These are phyloP conservation scores for Neocatenulostroma microsporum DNA, from an alignment of 2,329 filamentous ascomycete genomes.

Conservation along the genomic window DNA sequence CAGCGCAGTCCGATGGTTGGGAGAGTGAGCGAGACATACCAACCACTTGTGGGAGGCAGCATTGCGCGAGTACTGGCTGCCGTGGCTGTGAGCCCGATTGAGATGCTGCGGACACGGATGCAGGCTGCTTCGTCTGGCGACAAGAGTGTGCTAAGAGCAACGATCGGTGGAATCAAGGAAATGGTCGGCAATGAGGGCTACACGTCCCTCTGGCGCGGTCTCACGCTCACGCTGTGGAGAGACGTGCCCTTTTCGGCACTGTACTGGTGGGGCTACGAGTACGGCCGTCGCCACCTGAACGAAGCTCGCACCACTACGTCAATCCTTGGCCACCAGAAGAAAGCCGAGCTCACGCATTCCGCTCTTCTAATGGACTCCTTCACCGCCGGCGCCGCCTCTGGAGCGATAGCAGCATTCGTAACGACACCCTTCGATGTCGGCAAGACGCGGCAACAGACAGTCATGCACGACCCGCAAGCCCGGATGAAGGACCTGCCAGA, in stretches of 20 bases:
- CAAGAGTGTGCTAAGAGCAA: slow-evolving; percentile 68
- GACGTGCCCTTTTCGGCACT: slow-evolving; percentile 95
- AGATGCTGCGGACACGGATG: slow-evolving; percentile 87
- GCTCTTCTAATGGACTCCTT: slow-evolving; percentile 86
- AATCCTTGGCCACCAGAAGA: slow-evolving; percentile 16
- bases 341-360: slow-evolving; percentile 55
- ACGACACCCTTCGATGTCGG: slow-evolving; percentile 97
- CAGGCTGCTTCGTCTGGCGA: slow-evolving; percentile 49
- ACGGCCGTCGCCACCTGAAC: slow-evolving; percentile 62
- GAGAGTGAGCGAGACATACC: slow-evolving; percentile 58
- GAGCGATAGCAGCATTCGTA: slow-evolving; percentile 74
- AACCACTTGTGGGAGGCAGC: slow-evolving; percentile 72
- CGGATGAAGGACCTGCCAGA: slow-evolving; percentile 52
- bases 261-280: slow-evolving; percentile 98
- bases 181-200: slow-evolving; percentile 77
- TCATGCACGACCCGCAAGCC: slow-evolving; percentile 49
- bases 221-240: slow-evolving; percentile 87
- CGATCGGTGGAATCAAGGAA: slow-evolving; percentile 63
- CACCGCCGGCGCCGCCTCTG: slow-evolving; percentile 72
- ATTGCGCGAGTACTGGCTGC: slow-evolving; percentile 73
- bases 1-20: slow-evolving; percentile 60
- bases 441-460: slow-evolving; percentile 88
- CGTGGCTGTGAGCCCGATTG: slow-evolving; percentile 76
- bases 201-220: slow-evolving; percentile 76
- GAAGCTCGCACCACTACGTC: slow-evolving; percentile 49